phyloP scores from a whole-genome alignment of 768 basidiomycete genomes.

The Royoungia palumana region DNA sequence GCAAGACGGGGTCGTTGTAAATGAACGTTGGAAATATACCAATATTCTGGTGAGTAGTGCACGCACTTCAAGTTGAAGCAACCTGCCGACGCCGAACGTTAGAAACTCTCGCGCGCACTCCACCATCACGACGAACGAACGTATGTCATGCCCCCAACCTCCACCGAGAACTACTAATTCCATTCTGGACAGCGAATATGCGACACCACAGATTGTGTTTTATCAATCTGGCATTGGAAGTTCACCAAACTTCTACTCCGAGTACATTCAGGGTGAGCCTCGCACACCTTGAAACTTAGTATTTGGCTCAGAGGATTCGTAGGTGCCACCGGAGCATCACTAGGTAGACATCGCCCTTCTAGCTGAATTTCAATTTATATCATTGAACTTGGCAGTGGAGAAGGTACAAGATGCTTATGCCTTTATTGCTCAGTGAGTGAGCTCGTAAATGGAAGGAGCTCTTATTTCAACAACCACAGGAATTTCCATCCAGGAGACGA shows the following conservation, averaged over 20 bases:
- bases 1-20: conserved; percentile 57
- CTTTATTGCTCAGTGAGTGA: conserved; percentile 73
- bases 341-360: conserved; percentile 41
- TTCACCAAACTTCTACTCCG: conserved; percentile 53
- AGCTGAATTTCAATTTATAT: conserved; percentile 1
- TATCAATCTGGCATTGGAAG: conserved; percentile 64
- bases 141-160: conserved; percentile 13
- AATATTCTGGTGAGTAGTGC: conserved; percentile 48
- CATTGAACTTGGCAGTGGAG: conserved; percentile 41
- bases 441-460: neutral
- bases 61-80: neutral
- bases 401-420: conserved; percentile 78
- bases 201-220: conserved; percentile 60
- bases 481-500: conserved; percentile 74
- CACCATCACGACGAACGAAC: conserved; percentile 46
- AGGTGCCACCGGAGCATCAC: conserved; percentile 63
- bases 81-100: neutral
- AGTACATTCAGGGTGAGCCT: conserved; percentile 56
- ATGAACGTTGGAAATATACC: conserved; percentile 47
- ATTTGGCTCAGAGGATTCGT: conserved; percentile 9
- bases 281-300: neutral
- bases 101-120: conserved; percentile 56
- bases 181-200: conserved; percentile 25
- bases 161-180: neutral
- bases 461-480: conserved; percentile 33